These are phyloP conservation scores for Lagenaria siceraria DNA, from an alignment of 306 rosid species.

Conservation along the genomic window DNA sequence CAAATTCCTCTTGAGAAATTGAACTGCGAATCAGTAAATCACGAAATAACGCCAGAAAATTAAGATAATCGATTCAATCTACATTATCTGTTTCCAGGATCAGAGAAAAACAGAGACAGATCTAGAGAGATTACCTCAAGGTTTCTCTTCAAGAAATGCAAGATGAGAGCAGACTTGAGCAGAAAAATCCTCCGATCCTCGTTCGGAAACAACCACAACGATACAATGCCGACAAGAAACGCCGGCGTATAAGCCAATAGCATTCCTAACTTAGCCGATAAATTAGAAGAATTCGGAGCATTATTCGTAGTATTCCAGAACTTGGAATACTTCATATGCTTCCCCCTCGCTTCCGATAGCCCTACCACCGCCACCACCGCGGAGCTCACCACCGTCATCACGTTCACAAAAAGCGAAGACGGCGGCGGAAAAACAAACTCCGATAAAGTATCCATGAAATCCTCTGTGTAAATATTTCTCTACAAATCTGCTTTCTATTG, in stretches of 20 bases:
- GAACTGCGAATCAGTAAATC: too few relatives aligned
- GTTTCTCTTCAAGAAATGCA: constrained; percentile 69
- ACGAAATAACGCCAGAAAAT: too few relatives aligned
- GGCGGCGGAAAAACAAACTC: constrained; percentile 36
- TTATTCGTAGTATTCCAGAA: constrained; percentile 16
- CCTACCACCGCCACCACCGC: constrained; percentile 20
- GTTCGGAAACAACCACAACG: constrained; percentile 28
- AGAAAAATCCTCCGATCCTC: constrained; percentile 22
- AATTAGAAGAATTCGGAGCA: background rate
- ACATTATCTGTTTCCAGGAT: background rate
- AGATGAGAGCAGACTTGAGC: constrained; percentile 37
- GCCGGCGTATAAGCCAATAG: constrained; percentile 48
- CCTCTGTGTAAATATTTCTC: too few relatives aligned
- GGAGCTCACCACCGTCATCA: constrained; percentile 29
- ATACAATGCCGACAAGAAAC: constrained; percentile 32
- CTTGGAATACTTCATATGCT: constrained; percentile 58
- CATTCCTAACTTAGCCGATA: constrained; percentile 47
- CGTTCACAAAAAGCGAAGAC: constrained; percentile 23
- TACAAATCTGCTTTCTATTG: too few relatives aligned
- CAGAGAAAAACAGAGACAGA: background rate
- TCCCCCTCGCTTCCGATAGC: constrained; percentile 36
- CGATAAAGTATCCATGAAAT: constrained; percentile 3
- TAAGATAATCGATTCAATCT: too few relatives aligned
- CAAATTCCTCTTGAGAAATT: too few relatives aligned
- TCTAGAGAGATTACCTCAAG: constrained; percentile 36